phyloP scores from a whole-genome alignment of 805 yeast genomes.

The baker's yeast (Saccharomyces cerevisiae) region DNA sequence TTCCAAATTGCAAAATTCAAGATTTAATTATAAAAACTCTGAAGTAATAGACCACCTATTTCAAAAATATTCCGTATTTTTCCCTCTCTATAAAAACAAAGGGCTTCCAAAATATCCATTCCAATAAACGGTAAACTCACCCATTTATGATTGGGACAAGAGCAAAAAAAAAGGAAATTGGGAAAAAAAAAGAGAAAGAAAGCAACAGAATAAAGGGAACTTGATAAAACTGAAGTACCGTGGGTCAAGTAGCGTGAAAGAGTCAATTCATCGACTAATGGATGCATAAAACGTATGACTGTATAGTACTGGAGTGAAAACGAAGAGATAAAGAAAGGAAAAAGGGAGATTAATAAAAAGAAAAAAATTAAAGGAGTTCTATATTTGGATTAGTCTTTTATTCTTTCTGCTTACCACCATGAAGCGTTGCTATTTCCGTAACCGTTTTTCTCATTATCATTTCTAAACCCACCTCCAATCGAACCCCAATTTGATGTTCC shows the following conservation, averaged over 20 bases:
- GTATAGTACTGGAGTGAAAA: neutral
- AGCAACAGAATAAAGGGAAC: neutral
- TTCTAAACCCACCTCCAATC: conserved; percentile 23
- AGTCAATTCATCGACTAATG: neutral
- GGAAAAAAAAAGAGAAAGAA: neutral
- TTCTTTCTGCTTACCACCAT: conserved; percentile 1
- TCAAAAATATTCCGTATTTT: neutral
- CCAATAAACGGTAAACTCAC: neutral
- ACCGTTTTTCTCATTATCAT: conserved; percentile 26
- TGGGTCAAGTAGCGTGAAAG: neutral
- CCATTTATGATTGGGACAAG: neutral
- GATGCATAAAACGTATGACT: neutral
- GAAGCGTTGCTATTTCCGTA: conserved; percentile 4
- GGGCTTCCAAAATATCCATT: neutral
- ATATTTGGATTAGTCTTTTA: neutral
- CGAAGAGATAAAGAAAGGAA: too few relatives aligned
- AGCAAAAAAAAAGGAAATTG: neutral
- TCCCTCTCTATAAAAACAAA: neutral
- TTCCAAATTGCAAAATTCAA: too few relatives aligned
- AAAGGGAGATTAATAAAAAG: too few relatives aligned
- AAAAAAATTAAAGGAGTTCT: neutral
- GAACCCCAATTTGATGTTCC: neutral
- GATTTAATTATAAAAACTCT: neutral
- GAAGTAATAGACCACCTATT: neutral
- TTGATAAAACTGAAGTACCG: neutral